Evolutionary conservation across 805 yeast species (phyloP).

Genomic region (Aciculoconidium aculeatum): DNA sequence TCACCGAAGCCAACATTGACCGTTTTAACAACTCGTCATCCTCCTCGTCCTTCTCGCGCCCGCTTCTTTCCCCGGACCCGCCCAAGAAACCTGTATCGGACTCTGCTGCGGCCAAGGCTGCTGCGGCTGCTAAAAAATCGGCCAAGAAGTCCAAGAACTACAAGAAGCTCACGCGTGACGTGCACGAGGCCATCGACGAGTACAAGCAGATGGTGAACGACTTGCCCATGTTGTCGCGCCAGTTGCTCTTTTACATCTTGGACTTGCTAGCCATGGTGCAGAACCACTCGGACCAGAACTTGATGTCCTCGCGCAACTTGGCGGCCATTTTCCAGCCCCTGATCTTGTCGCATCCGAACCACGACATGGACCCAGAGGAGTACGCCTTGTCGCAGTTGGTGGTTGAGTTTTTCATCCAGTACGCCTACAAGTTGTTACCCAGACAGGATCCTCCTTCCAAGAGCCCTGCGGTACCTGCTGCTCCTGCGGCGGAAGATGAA

Average conservation of each 20-base stretch:
- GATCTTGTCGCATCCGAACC: constrained; percentile 86
- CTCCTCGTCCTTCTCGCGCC: constrained; percentile 3
- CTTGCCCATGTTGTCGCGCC: constrained; percentile 75
- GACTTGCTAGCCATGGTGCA: constrained; percentile 85
- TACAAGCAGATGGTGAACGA: constrained; percentile 63
- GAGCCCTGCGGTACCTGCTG: constrained; percentile 2
- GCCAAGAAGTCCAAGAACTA: constrained; percentile 42
- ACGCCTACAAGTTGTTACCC: constrained; percentile 76
- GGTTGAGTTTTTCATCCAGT: constrained; percentile 82
- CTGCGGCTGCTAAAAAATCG: constrained; percentile 10
- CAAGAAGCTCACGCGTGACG: constrained; percentile 57
- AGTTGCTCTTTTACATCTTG: constrained; percentile 75
- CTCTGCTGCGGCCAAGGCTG: constrained; percentile 7
- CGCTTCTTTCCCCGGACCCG: constrained; percentile 3
- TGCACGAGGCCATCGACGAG: constrained; percentile 61
- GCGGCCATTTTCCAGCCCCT: constrained; percentile 98
- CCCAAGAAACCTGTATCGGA: background rate
- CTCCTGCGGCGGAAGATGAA: constrained; percentile 1
- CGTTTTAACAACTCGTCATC: constrained; percentile 15
- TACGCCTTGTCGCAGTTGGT: constrained; percentile 82
- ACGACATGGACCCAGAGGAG: constrained; percentile 89
- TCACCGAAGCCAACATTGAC: constrained; percentile 29
- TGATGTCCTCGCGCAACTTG: constrained; percentile 88
- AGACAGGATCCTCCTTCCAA: constrained; percentile 15
- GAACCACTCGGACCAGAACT: constrained; percentile 65